phyloP scores from a whole-genome alignment of 768 basidiomycete genomes.

The Serendipita sp. region DNA sequence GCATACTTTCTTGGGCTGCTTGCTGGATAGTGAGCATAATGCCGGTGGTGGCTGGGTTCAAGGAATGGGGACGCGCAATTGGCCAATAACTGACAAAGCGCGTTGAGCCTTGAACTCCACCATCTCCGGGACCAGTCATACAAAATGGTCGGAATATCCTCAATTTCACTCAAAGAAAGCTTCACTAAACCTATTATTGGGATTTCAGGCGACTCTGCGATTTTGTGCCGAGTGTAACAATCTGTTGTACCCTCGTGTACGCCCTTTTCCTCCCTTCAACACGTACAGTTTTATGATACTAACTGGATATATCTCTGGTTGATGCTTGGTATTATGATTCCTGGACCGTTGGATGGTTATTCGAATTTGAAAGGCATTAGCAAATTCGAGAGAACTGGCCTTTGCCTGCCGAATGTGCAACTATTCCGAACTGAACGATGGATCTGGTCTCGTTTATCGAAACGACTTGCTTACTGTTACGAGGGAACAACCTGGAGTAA shows the following conservation, averaged over 20 bases:
- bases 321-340: too few species aligned
- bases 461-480: constrained; percentile 89
- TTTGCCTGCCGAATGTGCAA: constrained; percentile 84
- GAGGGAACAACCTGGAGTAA: constrained; percentile 89
- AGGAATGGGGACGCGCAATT: background rate
- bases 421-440: constrained; percentile 64
- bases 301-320: too few species aligned
- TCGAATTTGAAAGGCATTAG: too few species aligned
- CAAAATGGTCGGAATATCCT: background rate
- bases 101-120: background rate
- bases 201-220: constrained; percentile 48
- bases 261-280: too few species aligned
- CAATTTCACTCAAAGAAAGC: too few species aligned
- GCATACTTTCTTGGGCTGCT: background rate
- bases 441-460: constrained; percentile 75
- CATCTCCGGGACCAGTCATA: background rate
- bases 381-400: constrained; percentile 35
- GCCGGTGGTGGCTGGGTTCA: background rate
- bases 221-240: constrained; percentile 96
- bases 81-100: background rate
- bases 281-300: too few species aligned
- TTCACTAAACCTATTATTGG: too few species aligned
- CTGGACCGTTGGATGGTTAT: too few species aligned
- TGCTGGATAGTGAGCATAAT: background rate
- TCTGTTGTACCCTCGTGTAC: constrained; percentile 55